Evolutionary conservation across 73 alveolate species (phyloP).

Genomic region (Tetrahymena borealis): DNA sequence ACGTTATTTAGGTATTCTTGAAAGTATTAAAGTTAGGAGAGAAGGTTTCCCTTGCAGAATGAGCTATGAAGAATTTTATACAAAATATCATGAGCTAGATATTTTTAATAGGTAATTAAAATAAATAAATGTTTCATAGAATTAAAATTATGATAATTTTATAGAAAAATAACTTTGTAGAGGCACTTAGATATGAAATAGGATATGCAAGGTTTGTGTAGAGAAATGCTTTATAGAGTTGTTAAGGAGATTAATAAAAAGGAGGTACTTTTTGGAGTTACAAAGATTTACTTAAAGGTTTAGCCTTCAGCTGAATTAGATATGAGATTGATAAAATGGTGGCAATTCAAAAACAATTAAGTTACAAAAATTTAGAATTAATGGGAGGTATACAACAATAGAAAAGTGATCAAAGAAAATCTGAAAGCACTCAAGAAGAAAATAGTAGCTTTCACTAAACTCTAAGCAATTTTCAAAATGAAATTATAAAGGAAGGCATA

Average conservation of each 20-base stretch:
- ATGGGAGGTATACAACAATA: not conserved
- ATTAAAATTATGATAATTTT: too few species aligned
- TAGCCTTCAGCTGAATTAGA: not conserved
- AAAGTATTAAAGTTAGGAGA: constrained; percentile 83
- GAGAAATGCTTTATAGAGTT: not conserved
- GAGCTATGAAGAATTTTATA: constrained; percentile 75
- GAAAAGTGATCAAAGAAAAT: not conserved
- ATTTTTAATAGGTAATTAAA: not conserved
- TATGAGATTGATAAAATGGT: not conserved
- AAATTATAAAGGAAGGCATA: not conserved
- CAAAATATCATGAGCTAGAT: constrained; percentile 65
- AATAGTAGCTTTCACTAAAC: not conserved
- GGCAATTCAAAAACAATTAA: not conserved
- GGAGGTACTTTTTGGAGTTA: not conserved
- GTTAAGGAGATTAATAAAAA: not conserved
- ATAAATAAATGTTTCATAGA: not conserved
- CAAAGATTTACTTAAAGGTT: not conserved
- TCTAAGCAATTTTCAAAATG: not conserved
- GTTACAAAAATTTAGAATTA: not conserved
- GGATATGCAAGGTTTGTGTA: not conserved
- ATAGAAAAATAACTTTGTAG: not conserved
- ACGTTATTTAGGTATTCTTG: constrained; percentile 94
- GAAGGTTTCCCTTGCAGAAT: constrained; percentile 87
- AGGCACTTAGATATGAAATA: not conserved
- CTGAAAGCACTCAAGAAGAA: not conserved